Evolutionary conservation across 305 asterid genomes (phyloP).

Genomic region (Fraxinus platypoda): DNA sequence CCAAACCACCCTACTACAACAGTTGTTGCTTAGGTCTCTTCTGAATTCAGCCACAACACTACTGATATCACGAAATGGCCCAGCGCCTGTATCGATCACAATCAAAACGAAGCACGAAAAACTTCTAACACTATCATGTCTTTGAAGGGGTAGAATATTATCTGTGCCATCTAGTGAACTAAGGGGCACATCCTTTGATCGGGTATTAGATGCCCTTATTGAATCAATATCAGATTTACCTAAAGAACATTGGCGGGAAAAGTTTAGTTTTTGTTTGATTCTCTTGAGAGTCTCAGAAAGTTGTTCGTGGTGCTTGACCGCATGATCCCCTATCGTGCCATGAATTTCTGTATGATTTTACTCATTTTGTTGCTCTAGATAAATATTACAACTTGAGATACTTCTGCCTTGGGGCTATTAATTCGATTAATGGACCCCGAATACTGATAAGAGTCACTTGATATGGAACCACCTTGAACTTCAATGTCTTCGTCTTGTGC

Average conservation of each 20-base stretch:
- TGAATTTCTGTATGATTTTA: constrained; percentile 40
- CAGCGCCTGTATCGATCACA: constrained; percentile 35
- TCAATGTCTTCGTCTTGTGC: constrained; percentile 22
- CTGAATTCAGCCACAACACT: constrained; percentile 47
- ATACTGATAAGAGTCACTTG: constrained; percentile 17
- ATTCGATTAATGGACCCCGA: constrained; percentile 24
- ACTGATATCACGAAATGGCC: constrained; percentile 29
- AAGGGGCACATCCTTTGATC: constrained; percentile 43
- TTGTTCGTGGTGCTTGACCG: constrained; percentile 35
- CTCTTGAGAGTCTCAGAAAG: constrained; percentile 34
- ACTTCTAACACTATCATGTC: neutral
- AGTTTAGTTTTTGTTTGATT: constrained; percentile 28
- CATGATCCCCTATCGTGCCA: constrained; percentile 46
- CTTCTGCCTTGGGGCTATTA: constrained; percentile 27
- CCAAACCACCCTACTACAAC: constrained; percentile 47
- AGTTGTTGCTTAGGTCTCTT: constrained; percentile 30
- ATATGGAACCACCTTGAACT: too few relatives aligned
- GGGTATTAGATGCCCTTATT: constrained; percentile 29
- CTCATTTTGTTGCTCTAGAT: constrained; percentile 33
- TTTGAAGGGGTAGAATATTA: constrained; percentile 13
- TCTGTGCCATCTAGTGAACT: constrained; percentile 45
- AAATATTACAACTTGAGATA: constrained; percentile 44
- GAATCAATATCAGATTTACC: constrained; percentile 27
- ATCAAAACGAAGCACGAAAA: constrained; percentile 29
- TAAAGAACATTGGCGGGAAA: constrained; percentile 28